These are phyloP conservation scores for Allomyces macrogynus DNA, from an alignment of 192 early-diverging fungal genomes.

Conservation along the genomic window DNA sequence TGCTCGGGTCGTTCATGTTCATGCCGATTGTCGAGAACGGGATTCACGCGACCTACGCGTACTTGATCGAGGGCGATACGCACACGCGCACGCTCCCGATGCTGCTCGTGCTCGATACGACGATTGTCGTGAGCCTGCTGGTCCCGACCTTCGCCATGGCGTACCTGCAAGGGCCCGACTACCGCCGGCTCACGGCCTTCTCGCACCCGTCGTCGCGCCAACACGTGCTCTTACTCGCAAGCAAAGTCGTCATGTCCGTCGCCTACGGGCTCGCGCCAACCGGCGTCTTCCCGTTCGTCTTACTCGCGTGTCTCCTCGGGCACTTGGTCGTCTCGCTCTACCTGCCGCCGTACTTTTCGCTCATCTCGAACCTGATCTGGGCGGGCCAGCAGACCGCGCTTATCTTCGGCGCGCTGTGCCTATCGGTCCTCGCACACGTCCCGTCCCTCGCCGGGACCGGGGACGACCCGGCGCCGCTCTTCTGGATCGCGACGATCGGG, in stretches of 20 bases:
- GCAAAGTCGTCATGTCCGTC: background rate
- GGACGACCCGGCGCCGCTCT: too few relatives aligned
- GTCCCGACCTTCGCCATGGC: background rate
- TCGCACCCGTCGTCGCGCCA: background rate
- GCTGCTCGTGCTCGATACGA: background rate
- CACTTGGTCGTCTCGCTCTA: background rate
- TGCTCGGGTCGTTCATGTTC: background rate
- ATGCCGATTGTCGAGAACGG: background rate
- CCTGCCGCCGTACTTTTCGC: background rate
- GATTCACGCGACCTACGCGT: background rate
- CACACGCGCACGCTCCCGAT: background rate
- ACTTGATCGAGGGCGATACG: background rate
- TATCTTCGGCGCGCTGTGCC: too few relatives aligned
- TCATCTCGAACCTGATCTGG: background rate
- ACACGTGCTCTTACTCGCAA: background rate
- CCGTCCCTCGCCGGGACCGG: too few relatives aligned
- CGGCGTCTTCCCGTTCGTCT: background rate
- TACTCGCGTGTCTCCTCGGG: background rate
- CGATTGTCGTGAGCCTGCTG: background rate
- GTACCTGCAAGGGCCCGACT: background rate
- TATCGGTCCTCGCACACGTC: too few relatives aligned
- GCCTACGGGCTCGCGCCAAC: background rate
- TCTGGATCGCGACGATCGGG: too few relatives aligned
- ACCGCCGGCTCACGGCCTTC: background rate
- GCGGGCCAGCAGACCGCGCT: background rate